Base-by-base conservation (phyloP, 371 early-diverging fungal species). In the Saksenaea vasiformis region DNA sequence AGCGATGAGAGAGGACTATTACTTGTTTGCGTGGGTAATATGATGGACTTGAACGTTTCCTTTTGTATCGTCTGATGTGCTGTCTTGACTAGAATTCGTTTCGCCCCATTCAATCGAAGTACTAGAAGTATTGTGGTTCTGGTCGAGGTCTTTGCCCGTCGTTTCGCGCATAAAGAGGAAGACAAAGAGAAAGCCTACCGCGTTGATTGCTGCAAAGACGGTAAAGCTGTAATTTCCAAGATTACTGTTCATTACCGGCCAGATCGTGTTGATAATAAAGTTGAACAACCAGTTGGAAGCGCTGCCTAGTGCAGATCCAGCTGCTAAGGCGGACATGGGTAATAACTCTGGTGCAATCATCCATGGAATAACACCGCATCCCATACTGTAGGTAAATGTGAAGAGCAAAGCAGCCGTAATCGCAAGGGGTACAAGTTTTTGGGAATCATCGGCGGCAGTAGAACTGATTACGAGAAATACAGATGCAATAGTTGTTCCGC, bases 331-430 rank as follows among this genome's bases (percentile, higher is more conserved):
- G 37, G 69, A 67, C 60, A 80, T 68, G 15, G 81, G 81, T 47
- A 80, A 60, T 19, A 80, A 63, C 65, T 80, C 81, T 17, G 79
- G 79, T 22, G 81, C 81, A 65, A 78, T 76, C 62, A 80, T 64
- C 81, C 81, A 80, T 17, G 81, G 81, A 61, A 80, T 74, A 2
- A 80, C 81, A 71, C 81, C 81, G 63, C 81, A 80, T 14, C 81
- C 81, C 64, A 73, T 70, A 59, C 69, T 68, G 61, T 80, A 80
- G 3, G 78, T 72, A 27, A 71, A 71, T 5, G 73, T 71, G 56
- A 72, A 80, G 24, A 76, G 26, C 24, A 80, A 43, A n/a, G 74
- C 79, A 22, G 67, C 74, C 28, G 76, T 67, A 59, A 80, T 74
- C 10, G 72, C 68, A 27, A 80, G 69, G 17, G 71, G 71, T 27